phyloP scores from a whole-genome alignment of 140 eudicot species.

The Cichorium intybus region DNA sequence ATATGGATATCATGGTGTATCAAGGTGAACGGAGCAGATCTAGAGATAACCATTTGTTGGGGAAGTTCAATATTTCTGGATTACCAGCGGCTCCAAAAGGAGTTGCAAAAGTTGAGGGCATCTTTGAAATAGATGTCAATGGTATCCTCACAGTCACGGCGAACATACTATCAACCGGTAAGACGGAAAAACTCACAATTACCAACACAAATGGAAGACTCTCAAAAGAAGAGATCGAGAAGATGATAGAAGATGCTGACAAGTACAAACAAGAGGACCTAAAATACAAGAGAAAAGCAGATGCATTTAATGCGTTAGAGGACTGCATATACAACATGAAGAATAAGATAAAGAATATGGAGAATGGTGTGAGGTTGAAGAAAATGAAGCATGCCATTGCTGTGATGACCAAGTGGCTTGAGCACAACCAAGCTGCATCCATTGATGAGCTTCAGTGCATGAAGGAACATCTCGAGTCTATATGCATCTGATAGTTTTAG shows the following conservation, averaged over 20 bases:
- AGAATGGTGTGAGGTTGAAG: neutral
- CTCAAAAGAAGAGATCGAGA: neutral
- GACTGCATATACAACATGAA: constrained; percentile 13
- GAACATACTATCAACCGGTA: neutral
- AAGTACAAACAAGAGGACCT: constrained; percentile 5
- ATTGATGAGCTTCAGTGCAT: neutral
- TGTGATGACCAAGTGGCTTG: constrained; percentile 3
- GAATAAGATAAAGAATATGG: neutral
- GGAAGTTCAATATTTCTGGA: neutral
- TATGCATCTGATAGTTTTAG: neutral
- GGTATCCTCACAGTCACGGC: constrained; percentile 19
- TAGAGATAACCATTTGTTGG: constrained; percentile 7
- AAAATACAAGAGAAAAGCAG: constrained; percentile 8
- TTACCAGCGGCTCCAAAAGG: constrained; percentile 23
- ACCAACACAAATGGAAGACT: neutral
- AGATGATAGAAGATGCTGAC: neutral
- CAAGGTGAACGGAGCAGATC: constrained; percentile 20
- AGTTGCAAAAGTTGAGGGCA: neutral
- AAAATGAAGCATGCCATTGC: constrained; percentile 4
- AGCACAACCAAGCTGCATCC: constrained; percentile 2
- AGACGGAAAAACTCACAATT: neutral
- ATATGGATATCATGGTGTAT: neutral
- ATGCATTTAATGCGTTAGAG: constrained; percentile 8
- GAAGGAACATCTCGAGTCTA: neutral
- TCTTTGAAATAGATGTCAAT: constrained; percentile 10